A percentile compares a stretch with the other conserved stretches of the same genome.
phyloP scores from a whole-genome alignment of 179 eudicot species.

The Actinidia arguta region DNA sequence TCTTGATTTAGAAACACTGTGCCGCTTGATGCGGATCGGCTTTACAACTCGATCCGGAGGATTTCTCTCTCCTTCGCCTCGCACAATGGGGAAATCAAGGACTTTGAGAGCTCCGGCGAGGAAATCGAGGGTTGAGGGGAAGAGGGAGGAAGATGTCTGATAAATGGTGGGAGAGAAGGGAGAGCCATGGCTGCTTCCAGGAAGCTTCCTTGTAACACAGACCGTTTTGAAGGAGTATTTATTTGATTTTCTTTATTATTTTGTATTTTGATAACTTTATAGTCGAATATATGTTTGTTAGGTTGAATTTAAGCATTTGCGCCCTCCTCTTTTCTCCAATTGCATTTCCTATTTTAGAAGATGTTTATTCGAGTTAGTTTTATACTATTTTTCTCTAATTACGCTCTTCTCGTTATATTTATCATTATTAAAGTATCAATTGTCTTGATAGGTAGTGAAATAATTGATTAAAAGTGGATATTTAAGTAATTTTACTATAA shows the following conservation, averaged over 20 bases:
- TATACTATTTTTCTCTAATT: too few relatives aligned
- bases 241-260: background rate
- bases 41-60: slow-evolving; percentile 62
- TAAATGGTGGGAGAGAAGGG: slow-evolving; percentile 17
- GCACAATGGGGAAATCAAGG: slow-evolving; percentile 47
- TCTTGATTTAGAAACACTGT: slow-evolving; percentile 52
- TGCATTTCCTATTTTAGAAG: too few relatives aligned
- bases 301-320: too few relatives aligned
- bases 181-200: slow-evolving; percentile 49
- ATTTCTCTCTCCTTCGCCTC: slow-evolving; percentile 50
- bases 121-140: slow-evolving; percentile 21
- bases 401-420: too few relatives aligned
- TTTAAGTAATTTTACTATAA: too few relatives aligned
- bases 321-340: too few relatives aligned
- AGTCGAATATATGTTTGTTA: background rate
- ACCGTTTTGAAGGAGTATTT: background rate
- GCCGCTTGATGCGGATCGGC: slow-evolving; percentile 57
- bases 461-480: too few relatives aligned
- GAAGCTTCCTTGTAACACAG: slow-evolving; percentile 51
- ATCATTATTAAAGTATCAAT: too few relatives aligned
- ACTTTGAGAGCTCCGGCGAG: slow-evolving; percentile 39
- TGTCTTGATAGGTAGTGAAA: too few relatives aligned
- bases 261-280: too few relatives aligned
- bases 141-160: slow-evolving; percentile 26
- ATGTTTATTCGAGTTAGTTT: too few relatives aligned